Evolutionary conservation across 2,329 filamentous ascomycete genomes (phyloP).

Genomic region (Aspergillus spinulosporus): DNA sequence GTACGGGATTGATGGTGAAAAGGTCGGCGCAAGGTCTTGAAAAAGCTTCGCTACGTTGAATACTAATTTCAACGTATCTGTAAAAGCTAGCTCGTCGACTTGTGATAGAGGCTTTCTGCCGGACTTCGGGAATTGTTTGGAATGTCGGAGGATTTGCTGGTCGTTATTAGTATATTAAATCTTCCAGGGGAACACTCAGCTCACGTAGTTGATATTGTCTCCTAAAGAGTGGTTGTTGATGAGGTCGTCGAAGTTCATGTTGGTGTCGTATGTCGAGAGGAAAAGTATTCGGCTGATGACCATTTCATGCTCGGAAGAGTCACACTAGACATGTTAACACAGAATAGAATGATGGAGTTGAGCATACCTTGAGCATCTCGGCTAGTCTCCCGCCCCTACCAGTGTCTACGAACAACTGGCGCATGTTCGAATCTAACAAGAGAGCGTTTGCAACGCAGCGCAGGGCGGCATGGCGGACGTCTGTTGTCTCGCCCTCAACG

Average conservation of each 20-base stretch:
- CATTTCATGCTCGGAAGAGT: conserved; percentile 82
- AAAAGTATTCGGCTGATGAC: conserved; percentile 77
- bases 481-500: conserved; percentile 64
- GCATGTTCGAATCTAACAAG: conserved; percentile 65
- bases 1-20: conserved; percentile 67
- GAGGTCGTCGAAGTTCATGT: conserved; percentile 64
- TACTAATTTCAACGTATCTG: conserved; percentile 80
- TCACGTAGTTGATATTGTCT: conserved; percentile 62
- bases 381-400: conserved; percentile 68
- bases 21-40: conserved; percentile 60
- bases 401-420: conserved; percentile 72
- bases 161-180: conserved; percentile 21
- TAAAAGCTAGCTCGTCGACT: conserved; percentile 74
- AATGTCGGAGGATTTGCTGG: conserved; percentile 69
- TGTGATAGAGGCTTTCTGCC: conserved; percentile 36
- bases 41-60: conserved; percentile 85
- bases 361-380: conserved; percentile 61
- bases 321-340: conserved; percentile 48
- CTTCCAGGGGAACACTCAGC: not conserved
- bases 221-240: conserved; percentile 67
- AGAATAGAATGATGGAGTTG: not conserved
- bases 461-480: conserved; percentile 71
- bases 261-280: conserved; percentile 73
- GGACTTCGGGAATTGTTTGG: conserved; percentile 53
- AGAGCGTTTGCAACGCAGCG: conserved; percentile 84